Evolutionary conservation across 257 asterid species (phyloP), one percentile per base, ranked within the genome.

Genomic region (Penstemon newberryi): DNA sequence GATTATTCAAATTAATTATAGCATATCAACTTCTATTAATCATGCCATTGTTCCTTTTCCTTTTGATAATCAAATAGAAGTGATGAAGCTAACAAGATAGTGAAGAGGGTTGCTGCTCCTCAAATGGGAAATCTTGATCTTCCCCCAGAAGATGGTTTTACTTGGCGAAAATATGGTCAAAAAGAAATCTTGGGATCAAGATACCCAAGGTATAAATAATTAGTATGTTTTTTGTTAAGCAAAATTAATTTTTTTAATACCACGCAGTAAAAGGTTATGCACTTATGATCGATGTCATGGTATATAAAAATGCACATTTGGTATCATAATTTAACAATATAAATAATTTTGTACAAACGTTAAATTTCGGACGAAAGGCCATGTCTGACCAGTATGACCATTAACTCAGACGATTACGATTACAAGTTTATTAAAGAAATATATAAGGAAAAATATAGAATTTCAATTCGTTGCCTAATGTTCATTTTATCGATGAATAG

Each of bases 81-180:
- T 25, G 79, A 73, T 7, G 93, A 77, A 8, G 75, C 71, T 5
- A 60, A 66, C 13, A 83, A 77, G 74, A 75, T 66, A 66, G 87
- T 73, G 63, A 73, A 3, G 50, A 75, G 59, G 60, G 88, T 78
- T 47, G 39, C 91, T 2, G 97, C 93, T 65, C 96, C 97, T 6
- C 83, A 63, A 47, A 85, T 92, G 89, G 98, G 98, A 15, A 87
- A 89, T 72, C 82, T 81, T 12, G 96, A 89, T 8, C 72, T 78
- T 47, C 98, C 98, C 0, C 98, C 96, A 0, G 96, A 89, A 9
- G 98, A 92, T 77, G 96, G 95, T 42, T 84, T 66, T 70, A 89
- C 91, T 2, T 92, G 98, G 98, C 73, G 95, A 63, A 89, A 92
- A 76, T 92, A 92, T 65, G 98, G 98, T 49, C 96, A 89, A 78